Conservation (phyloP, 2,329 filamentous ascomycete genomes). For the Ophiostoma quercus region DNA sequence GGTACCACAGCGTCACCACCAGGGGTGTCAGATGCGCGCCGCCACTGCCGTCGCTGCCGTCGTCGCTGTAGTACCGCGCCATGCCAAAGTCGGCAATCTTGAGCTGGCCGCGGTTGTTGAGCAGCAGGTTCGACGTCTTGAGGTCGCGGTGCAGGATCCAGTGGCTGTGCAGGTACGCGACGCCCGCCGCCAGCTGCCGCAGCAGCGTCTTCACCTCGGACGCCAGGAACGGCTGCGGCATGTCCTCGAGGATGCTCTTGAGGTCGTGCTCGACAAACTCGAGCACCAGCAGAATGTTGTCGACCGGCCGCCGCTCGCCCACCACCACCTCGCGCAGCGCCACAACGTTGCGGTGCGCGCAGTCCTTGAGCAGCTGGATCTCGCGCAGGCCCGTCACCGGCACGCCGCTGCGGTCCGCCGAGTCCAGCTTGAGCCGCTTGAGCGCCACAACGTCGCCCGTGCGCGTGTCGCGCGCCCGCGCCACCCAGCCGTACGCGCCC, state of each 20-base stretch:
- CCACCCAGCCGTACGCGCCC: constrained; percentile 92
- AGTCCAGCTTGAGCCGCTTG: constrained; percentile 88
- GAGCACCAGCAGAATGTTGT: constrained; percentile 83
- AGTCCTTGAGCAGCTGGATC: constrained; percentile 83
- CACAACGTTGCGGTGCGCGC: constrained; percentile 78
- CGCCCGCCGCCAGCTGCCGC: constrained; percentile 71
- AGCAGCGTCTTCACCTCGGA: constrained; percentile 91
- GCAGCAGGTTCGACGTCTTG: constrained; percentile 87
- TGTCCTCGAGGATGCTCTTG: constrained; percentile 85
- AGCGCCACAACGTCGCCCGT: constrained; percentile 82
- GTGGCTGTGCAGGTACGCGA: constrained; percentile 78
- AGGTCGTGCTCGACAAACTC: constrained; percentile 97
- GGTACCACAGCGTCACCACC: constrained; percentile 97
- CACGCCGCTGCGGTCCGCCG: constrained; percentile 66
- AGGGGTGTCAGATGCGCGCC: constrained; percentile 64
- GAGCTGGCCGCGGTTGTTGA: constrained; percentile 90
- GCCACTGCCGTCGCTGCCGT: neutral
- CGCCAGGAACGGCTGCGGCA: constrained; percentile 87
- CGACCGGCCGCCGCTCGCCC: constrained; percentile 53
- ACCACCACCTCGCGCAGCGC: constrained; percentile 77
- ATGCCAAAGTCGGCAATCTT: constrained; percentile 98
- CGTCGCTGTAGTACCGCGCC: constrained; percentile 78
- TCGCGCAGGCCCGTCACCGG: constrained; percentile 90
- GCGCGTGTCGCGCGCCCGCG: constrained; percentile 66
- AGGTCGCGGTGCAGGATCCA: constrained; percentile 93